Evolutionary conservation across 768 basidiomycete species (phyloP), one percentile per base, ranked within the genome.

Genomic region (Hypholoma fasciculare): DNA sequence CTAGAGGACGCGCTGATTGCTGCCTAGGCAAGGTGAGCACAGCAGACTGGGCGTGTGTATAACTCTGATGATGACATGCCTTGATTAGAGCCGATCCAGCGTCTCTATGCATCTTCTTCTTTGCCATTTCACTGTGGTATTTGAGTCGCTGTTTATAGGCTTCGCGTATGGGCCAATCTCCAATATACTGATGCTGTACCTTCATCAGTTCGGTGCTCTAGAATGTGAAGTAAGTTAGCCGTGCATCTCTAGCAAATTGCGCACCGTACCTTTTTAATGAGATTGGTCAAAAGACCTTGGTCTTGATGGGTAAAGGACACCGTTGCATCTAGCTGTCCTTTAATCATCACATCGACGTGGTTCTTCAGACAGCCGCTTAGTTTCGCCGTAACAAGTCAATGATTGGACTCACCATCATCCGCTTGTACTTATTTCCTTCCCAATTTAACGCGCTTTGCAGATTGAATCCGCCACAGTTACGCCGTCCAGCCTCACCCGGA

Each of bases 91-190:
- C 30, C 19, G 20, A 23, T 6, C 36, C 30, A n/a, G 36, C 27
- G 17, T 23, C 40, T 30, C 54, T 47, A 12, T 19, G 38, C 43
- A 12, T 34, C 26, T 57, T 57, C 40, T 44, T 57, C 37, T 57
- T 57, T n/a, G 38, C 37, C 36, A 27, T 37, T 19, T 57, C 56
- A 16, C 36, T 39, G 17, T 34, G 37, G 26, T 43, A 50, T n/a
- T 57, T 57, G 17, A 57, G 30, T 16, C 56, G 36, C n/a, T 27
- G 23, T 48, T 57, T 57, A 30, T 50, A 50, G 7, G 56, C 56
- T 36, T 57, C 56, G 11, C 56, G 48, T 8, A 57, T 50, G 11
- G 56, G 56, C 56, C 56, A 57, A 26, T 57, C 38, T 14, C 42
- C n/a, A 7, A 36, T 48, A 36, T 57, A 57, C 9, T n/a, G 27